phyloP scores from a whole-genome alignment of 1,139 yeast genomes.

The Geotrichum fermentans region DNA sequence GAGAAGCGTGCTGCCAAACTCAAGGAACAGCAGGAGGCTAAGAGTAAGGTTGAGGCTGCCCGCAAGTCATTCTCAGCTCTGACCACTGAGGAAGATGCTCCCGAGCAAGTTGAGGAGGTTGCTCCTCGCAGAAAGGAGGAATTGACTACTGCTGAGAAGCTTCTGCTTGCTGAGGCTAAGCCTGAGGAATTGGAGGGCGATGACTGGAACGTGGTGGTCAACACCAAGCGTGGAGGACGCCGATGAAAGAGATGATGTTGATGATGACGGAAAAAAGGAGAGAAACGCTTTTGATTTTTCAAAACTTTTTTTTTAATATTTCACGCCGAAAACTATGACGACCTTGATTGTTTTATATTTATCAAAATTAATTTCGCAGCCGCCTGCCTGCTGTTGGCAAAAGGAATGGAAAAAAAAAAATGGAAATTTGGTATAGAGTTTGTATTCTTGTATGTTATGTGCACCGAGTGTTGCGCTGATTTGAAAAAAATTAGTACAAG shows the following conservation, averaged over 20 bases:
- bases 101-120: conserved; percentile 33
- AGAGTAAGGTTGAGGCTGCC: conserved; percentile 20
- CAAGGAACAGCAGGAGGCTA: conserved; percentile 22
- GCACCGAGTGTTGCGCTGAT: background rate
- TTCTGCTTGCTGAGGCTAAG: conserved; percentile 40
- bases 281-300: background rate
- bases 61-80: conserved; percentile 53
- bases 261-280: background rate
- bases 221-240: conserved; percentile 28
- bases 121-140: conserved; percentile 28
- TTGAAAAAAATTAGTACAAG: too few relatives aligned
- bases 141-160: conserved; percentile 39
- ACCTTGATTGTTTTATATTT: background rate
- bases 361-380: background rate
- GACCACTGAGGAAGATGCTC: conserved; percentile 60
- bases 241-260: conserved; percentile 4
- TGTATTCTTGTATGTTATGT: background rate
- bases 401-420: too few relatives aligned
- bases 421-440: background rate
- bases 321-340: background rate
- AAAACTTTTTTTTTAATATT: too few relatives aligned
- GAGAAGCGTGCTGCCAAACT: conserved; percentile 24
- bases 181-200: conserved; percentile 44
- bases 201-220: conserved; percentile 65
- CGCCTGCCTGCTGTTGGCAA: background rate